Conservation (phyloP, 768 basidiomycete species). For the Neoboletus brunneissimus region DNA sequence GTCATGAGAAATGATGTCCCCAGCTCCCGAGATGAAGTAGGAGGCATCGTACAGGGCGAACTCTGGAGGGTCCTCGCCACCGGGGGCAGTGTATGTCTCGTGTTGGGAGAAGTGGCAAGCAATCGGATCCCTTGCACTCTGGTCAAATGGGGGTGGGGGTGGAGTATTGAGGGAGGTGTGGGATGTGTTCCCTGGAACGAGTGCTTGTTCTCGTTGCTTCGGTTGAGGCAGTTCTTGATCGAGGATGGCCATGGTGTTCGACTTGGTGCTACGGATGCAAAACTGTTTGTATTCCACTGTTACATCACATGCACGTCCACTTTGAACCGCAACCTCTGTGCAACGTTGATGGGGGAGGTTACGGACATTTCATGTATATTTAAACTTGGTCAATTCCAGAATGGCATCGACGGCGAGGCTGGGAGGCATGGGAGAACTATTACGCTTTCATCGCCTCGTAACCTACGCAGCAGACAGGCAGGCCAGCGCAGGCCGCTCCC, state of each 20-base stretch:
- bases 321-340: not conserved
- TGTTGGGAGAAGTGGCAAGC: constrained; percentile 24
- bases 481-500: constrained; percentile 8
- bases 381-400: constrained; percentile 2
- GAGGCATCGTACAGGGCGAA: constrained; percentile 66
- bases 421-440: constrained; percentile 4
- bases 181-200: not conserved
- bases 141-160: constrained; percentile 29
- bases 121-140: constrained; percentile 22
- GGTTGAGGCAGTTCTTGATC: constrained; percentile 4
- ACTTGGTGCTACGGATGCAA: not conserved
- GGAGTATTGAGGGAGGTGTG: not conserved
- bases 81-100: constrained; percentile 23
- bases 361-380: not conserved
- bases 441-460: constrained; percentile 5
- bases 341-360: not conserved
- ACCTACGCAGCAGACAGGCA: constrained; percentile 8
- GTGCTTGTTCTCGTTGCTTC: constrained; percentile 1
- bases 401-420: constrained; percentile 9
- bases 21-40: constrained; percentile 46
- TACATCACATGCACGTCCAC: not conserved
- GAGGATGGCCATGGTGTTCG: constrained; percentile 3
- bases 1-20: constrained; percentile 68
- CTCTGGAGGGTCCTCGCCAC: constrained; percentile 53
- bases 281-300: not conserved